Evolutionary conservation across 1,284 basidiomycete genomes (phyloP).

Genomic region (Fomitopsis pinicola): DNA sequence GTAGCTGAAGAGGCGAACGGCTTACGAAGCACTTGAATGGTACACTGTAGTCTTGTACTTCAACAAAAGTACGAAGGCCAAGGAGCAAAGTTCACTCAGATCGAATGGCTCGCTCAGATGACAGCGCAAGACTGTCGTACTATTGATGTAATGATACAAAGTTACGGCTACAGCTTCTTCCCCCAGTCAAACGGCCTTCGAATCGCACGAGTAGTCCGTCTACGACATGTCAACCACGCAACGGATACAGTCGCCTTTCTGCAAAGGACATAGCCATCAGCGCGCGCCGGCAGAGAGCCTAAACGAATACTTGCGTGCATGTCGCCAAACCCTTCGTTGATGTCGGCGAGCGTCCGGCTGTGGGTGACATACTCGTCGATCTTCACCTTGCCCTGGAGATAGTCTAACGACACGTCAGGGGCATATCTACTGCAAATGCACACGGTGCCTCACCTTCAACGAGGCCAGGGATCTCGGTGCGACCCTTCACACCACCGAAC

Average conservation of each 20-base stretch:
- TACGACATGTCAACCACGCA: background rate
- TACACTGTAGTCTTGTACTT: too few species aligned
- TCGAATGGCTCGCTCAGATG: too few species aligned
- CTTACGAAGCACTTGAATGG: too few species aligned
- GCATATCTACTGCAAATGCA: too few species aligned
- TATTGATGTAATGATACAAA: background rate
- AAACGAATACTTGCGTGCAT: constrained; percentile 76
- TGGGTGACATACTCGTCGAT: constrained; percentile 93
- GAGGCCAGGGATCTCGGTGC: constrained; percentile 89
- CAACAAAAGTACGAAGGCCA: too few species aligned
- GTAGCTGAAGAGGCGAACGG: too few species aligned
- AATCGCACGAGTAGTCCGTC: too few species aligned
- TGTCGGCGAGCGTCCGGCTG: constrained; percentile 67
- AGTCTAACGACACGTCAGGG: constrained; percentile 42
- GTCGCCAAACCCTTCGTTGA: constrained; percentile 89
- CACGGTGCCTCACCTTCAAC: constrained; percentile 57
- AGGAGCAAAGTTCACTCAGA: too few species aligned
- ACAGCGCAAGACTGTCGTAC: too few species aligned
- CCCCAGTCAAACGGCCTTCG: too few species aligned
- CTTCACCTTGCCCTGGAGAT: constrained; percentile 69
- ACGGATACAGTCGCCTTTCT: constrained; percentile 85
- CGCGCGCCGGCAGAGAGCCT: background rate
- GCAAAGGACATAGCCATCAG: constrained; percentile 1
- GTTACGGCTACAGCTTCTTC: background rate
- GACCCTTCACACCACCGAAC: constrained; percentile 97